Conservation (phyloP, 2,329 filamentous ascomycete genomes). For the Paracoccidioides brasiliensis region DNA sequence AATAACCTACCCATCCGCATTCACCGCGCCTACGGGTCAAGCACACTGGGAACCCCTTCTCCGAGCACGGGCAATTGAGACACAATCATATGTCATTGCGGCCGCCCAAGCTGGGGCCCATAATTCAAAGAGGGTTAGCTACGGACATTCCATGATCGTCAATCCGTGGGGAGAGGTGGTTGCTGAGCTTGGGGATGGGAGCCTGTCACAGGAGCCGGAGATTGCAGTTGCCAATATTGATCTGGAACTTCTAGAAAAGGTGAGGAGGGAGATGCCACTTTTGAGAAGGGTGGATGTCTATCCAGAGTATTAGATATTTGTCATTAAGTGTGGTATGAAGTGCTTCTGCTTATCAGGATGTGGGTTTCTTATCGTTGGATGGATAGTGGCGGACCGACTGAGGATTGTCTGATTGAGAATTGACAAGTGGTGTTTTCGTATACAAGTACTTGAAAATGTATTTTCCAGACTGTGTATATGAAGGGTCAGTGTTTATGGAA, state of each 20-base stretch:
- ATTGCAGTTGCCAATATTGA: constrained; percentile 43
- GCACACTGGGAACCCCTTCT: constrained; percentile 79
- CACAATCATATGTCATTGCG: constrained; percentile 74
- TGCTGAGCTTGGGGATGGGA: constrained; percentile 40
- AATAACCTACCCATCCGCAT: constrained; percentile 78
- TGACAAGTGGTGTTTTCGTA: not conserved
- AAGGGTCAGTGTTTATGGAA: not conserved
- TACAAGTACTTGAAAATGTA: not conserved
- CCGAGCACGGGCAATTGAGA: constrained; percentile 72
- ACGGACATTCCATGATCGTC: constrained; percentile 74
- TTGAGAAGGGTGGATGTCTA: constrained; percentile 42
- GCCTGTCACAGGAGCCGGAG: constrained; percentile 32
- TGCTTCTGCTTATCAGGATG: not conserved
- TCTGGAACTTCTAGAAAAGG: constrained; percentile 37
- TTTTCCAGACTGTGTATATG: not conserved
- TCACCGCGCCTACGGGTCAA: constrained; percentile 70
- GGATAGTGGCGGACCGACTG: not conserved
- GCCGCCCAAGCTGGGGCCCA: constrained; percentile 68
- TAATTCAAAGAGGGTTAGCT: constrained; percentile 65
- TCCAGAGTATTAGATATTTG: constrained; percentile 26
- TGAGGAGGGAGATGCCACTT: constrained; percentile 45
- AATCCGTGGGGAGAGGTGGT: constrained; percentile 75
- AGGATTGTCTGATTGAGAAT: not conserved
- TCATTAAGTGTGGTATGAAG: not conserved
- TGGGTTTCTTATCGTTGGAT: not conserved